phyloP scores from a whole-genome alignment of 768 basidiomycete species.

The Leccinum arenicola region DNA sequence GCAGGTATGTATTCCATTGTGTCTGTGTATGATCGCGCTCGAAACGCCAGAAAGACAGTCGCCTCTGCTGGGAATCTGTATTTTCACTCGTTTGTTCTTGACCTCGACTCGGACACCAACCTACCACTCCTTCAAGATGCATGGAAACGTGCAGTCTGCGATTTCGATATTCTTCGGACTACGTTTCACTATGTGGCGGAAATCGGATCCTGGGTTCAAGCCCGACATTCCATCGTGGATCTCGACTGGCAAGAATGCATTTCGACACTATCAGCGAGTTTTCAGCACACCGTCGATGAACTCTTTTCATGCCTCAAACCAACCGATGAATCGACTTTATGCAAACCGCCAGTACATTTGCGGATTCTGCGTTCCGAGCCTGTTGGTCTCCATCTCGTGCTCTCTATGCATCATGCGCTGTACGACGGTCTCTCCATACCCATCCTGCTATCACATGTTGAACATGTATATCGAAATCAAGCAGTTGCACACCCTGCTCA shows the following conservation, averaged over 20 bases:
- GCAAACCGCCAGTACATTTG: slow-evolving; percentile 33
- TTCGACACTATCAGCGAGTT: slow-evolving; percentile 2
- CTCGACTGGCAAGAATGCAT: slow-evolving; percentile 25
- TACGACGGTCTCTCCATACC: slow-evolving; percentile 45
- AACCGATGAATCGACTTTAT: slow-evolving; percentile 22
- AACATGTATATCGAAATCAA: slow-evolving; percentile 29
- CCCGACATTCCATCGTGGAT: slow-evolving; percentile 22
- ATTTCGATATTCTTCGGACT: slow-evolving; percentile 43
- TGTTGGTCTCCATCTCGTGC: slow-evolving; percentile 25
- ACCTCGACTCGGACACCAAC: slow-evolving; percentile 18
- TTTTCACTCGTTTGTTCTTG: slow-evolving; percentile 32
- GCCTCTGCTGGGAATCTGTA: slow-evolving; percentile 29
- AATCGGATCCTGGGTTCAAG: slow-evolving; percentile 31
- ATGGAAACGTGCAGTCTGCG: slow-evolving; percentile 34
- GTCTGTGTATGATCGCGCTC: background rate
- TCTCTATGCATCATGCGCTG: slow-evolving; percentile 47
- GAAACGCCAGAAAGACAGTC: slow-evolving; percentile 23
- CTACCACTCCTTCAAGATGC: slow-evolving; percentile 31
- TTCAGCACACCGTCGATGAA: slow-evolving; percentile 12
- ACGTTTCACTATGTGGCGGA: slow-evolving; percentile 44
- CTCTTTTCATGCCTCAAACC: slow-evolving; percentile 15
- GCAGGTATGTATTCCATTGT: slow-evolving; percentile 32
- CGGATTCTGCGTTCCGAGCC: slow-evolving; percentile 12
- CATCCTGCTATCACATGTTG: slow-evolving; percentile 34
- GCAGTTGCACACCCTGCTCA: slow-evolving; percentile 20